Base-by-base conservation (phyloP, 2,329 filamentous ascomycete species). In the Colletotrichum lindemuthianum region DNA sequence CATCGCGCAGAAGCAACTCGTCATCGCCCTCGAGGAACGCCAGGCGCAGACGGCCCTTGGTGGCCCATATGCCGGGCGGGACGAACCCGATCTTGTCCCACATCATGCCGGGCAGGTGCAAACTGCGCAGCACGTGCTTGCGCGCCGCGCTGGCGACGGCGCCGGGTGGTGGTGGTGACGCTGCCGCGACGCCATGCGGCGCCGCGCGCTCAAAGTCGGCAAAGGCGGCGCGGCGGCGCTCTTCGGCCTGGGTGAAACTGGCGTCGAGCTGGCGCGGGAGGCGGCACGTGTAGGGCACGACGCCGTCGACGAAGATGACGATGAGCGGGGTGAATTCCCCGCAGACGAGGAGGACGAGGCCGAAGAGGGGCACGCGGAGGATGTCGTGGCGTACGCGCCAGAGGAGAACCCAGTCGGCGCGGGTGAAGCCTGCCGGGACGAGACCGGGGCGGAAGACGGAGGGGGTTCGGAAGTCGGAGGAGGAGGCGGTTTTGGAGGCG, bases 241-340 rank as follows among this genome's bases (percentile, higher is more conserved):
- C 75, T 72, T 92, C 86, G 1, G 82, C 77, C 68, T 84, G 82
- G 55, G 86, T 78, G 64, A 88, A 77, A 43, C 88, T 84, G 40
- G 82, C 77, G 8, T 83, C 79, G 7, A 92, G 80, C 78, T 97
- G 95, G 43, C 79, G 81, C 0, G 95, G 95, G 63, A 97, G 91
- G 10, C 93, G 87, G 76, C 95, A 97, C 0, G 92, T 90, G 70
- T 88, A 87, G 0, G 95, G 95, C 33, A 97, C 91, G 24, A 93
- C 81, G 41, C 80, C 80, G 16, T 89, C 88, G 33, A 97, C 79
- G 37, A 88, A 85, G 7, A 93, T 80, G 1, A 97, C 90, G 6
- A 96, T 78, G 6, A 98, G 73, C 0, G 94, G 93, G 2, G 94
- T 92, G 78, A 97, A 90, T 77, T 98, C 95, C 33, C 93, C 95